Conservation (phyloP, 1,284 basidiomycete genomes). For the Phellinidium pouzarii region DNA sequence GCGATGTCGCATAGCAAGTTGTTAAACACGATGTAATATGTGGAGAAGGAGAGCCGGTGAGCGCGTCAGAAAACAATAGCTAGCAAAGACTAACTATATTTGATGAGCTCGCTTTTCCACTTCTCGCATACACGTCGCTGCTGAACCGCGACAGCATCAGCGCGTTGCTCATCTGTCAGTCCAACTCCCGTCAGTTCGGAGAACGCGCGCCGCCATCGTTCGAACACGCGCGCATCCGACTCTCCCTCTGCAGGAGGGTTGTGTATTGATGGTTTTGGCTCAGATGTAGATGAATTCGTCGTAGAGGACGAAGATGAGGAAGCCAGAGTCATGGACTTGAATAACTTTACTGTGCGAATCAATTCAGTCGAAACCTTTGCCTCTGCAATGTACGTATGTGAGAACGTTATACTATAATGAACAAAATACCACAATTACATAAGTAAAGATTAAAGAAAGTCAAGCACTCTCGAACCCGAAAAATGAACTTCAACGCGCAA, state of each 20-base stretch:
- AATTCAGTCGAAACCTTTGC: neutral
- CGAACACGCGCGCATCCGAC: conserved; percentile 12
- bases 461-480: no score
- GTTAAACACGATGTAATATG: neutral
- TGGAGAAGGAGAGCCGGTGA: neutral
- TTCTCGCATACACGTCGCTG: conserved; percentile 47
- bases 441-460: no score
- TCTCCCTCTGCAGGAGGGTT: conserved; percentile 4
- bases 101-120: conserved; percentile 51
- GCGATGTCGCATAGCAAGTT: neutral
- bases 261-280: neutral
- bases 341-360: neutral
- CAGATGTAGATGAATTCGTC: neutral
- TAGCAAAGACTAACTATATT: conserved; percentile 35
- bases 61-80: neutral
- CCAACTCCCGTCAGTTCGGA: conserved; percentile 50
- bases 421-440: no score
- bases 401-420: no score
- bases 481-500: no score
- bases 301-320: neutral
- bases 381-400: no score
- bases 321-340: conserved; percentile 1
- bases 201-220: conserved; percentile 44
- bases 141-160: conserved; percentile 35
- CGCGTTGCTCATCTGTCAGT: conserved; percentile 44